phyloP scores from a whole-genome alignment of 441 rosid species.

The Adansonia rubrostipa region DNA sequence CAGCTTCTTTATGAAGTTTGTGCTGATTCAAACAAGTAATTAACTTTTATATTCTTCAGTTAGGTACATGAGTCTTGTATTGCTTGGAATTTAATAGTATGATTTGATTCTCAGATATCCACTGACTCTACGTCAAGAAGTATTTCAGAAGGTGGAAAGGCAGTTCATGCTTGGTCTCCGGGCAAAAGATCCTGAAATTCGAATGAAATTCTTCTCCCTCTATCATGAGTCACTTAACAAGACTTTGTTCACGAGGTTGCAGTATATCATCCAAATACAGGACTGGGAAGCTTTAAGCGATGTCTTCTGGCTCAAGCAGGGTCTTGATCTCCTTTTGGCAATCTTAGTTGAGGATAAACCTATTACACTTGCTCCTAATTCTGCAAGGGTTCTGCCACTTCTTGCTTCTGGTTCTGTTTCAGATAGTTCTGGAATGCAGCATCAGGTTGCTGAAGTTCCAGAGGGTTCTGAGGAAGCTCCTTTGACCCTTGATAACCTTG shows the following conservation, averaged over 20 bases:
- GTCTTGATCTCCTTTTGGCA: conserved; percentile 97
- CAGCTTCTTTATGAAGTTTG: conserved; percentile 94
- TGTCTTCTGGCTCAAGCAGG: conserved; percentile 99
- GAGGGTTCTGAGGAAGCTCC: conserved; percentile 75
- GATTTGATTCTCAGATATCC: conserved; percentile 61
- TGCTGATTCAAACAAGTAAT: conserved; percentile 86
- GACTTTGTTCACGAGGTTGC: conserved; percentile 80
- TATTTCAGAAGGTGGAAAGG: conserved; percentile 94
- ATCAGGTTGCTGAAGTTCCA: conserved; percentile 57
- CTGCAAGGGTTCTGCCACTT: conserved; percentile 85
- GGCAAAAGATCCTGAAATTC: conserved; percentile 91
- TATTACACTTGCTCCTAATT: conserved; percentile 92
- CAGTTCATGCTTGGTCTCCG: conserved; percentile 97
- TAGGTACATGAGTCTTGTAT: conserved; percentile 21
- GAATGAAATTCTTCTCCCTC: conserved; percentile 84
- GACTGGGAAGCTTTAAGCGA: conserved; percentile 99
- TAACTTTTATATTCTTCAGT: neutral
- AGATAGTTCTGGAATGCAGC: conserved; percentile 64
- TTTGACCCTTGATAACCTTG: conserved; percentile 74
- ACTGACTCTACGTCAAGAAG: conserved; percentile 76
- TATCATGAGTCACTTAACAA: conserved; percentile 87
- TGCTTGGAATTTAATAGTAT: conserved; percentile 23
- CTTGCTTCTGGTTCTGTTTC: conserved; percentile 56
- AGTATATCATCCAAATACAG: conserved; percentile 84
- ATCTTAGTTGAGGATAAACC: conserved; percentile 83